Base-by-base conservation (phyloP, 139 green algal species). In the Desmodesmus armatus region DNA sequence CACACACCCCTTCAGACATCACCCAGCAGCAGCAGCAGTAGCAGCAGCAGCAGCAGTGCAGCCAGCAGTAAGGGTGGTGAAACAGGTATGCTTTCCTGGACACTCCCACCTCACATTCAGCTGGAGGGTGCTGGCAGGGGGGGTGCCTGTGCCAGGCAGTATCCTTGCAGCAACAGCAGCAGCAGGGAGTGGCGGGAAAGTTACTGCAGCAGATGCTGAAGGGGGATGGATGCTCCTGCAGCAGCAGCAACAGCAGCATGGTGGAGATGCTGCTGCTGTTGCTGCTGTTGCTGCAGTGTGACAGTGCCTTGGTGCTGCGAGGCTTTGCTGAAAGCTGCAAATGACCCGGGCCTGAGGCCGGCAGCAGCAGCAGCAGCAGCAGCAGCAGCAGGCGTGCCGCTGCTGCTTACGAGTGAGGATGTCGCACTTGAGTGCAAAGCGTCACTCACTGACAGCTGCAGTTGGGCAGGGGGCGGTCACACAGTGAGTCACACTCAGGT, bases 31-130 rank as follows among this genome's bases (percentile, higher is more conserved):
- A 77, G 69, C 39, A 55, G 39, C 69, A 77, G 69, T 5, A 39
- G 41, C 69, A 58, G 69, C 37, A 77, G 39, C 23, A 76, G 37
- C 6, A 27, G 51, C 25, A 7, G 5, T 27, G 51, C 51, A 37
- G 11, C 13, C 25, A 63, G 17, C 37, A 41, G n/a, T 60, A 0
- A 25, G 29, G 6, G 37, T 75, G 11, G 33, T n/a, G 3, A 27
- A 97, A 95, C 91, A 91, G 91, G 78, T 88, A 95, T 41, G 88
- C 91, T 83, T 95, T 96, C 41, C 39, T 39, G 25, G 77, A 31
- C 55, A 90, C 84, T 5, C 55, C 2, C 75, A 85, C 33, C 43
- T 98, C 47, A 41, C 27, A 40, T 82, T 97, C 21, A 67, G 87
- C 13, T 96, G 90, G 88, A 87, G 91, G 1, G 39, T 96, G 62